Evolutionary conservation across 106 monocot genomes (phyloP).

Genomic region (Dendrobium nobile): DNA sequence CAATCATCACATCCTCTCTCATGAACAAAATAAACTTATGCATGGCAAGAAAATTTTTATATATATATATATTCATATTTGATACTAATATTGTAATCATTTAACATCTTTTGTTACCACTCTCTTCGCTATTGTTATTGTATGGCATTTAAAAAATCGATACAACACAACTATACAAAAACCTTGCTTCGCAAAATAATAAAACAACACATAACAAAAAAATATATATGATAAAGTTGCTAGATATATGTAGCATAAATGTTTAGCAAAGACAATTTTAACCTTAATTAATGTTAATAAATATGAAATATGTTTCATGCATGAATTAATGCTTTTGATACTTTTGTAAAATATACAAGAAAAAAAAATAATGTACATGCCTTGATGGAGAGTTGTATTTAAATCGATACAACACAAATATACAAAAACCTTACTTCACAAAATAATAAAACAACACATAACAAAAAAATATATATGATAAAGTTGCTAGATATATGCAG

Average conservation of each 20-base stretch:
- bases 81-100: not conserved
- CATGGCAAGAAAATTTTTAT: not conserved
- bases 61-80: not conserved
- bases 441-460: not conserved
- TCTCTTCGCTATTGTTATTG: not conserved
- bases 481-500: too few species aligned
- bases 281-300: too few species aligned
- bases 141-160: not conserved
- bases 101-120: not conserved
- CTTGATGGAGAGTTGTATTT: conserved; percentile 23
- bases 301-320: too few species aligned
- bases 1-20: too few species aligned
- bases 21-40: too few species aligned
- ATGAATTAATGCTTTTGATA: too few species aligned
- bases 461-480: not conserved
- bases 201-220: not conserved
- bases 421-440: not conserved
- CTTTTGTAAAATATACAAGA: too few species aligned
- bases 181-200: not conserved
- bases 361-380: too few species aligned
- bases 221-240: not conserved
- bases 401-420: not conserved
- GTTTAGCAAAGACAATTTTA: too few species aligned
- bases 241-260: too few species aligned
- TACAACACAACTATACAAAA: not conserved